Base-by-base conservation (phyloP, 805 yeast genomes). In the Saccharomycopsis fibuligera region DNA sequence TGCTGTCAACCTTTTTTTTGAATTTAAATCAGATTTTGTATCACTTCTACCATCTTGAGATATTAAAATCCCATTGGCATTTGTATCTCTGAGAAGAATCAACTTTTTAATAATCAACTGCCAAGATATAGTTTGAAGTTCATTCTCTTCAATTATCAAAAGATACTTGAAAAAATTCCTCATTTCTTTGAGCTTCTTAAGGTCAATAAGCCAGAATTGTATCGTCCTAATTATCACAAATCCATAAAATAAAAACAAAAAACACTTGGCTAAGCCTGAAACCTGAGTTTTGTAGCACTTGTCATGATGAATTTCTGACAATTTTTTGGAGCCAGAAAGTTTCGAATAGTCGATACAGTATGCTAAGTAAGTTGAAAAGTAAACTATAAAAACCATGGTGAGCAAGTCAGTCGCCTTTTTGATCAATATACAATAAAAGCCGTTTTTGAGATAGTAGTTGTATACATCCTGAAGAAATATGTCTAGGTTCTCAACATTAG, bases 61-160 rank as follows among this genome's bases (percentile, higher is more conserved):
- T 10, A 45, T 40, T 12, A 52, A 40, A 5, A 44, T 17, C 17
- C 55, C 53, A 33, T 52, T 67, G 5, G 93, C 88, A 64, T 89
- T 90, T 56, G 84, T 88, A 58, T 88, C 89, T 56, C 86, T 78
- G 44, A 93, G 66, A 4, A 74, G 67, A 77, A 87, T 79, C 12
- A 93, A 68, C 39, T 86, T 77, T 47, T 79, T 80, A 12, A 89
- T 91, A 1, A 93, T 83, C 23, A 81, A 78, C 50, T 83, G 85
- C 99, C 99, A 93, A 22, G 95, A 81, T 12, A 93, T 85, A 0
- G 98, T 90, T 69, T 88, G 95, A 51, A 93, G 68, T 58, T 93
- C 98, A 50, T 80, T 81, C 57, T 86, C 93, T 1, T 80, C 66
- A 19, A 91, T 79, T 8, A 78, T 78, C 25, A 91, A 72, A 44